Percentiles rank a stretch among this genome's conserved stretches.
Evolutionary conservation across 352 stramenopile genomes (phyloP).

Genomic region (Pythium monospermum): DNA sequence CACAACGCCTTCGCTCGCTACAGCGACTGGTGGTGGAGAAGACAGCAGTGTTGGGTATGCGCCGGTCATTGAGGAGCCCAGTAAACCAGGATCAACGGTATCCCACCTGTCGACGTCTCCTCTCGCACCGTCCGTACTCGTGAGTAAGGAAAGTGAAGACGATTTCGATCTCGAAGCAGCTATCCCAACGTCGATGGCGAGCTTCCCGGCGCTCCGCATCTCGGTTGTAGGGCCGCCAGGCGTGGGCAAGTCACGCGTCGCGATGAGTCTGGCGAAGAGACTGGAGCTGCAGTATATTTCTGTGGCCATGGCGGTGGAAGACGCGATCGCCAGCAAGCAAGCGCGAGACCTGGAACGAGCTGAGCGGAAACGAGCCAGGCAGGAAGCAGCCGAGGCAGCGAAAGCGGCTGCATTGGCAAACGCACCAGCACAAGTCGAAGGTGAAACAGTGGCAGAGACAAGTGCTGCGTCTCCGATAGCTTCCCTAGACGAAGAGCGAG

Average conservation of each 20-base stretch:
- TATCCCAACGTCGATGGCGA: conserved; percentile 25
- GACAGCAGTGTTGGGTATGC: not conserved
- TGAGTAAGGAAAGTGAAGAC: conserved; percentile 28
- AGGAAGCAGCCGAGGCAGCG: not conserved
- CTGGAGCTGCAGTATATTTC: conserved; percentile 51
- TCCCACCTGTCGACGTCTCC: conserved; percentile 1
- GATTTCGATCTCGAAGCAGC: conserved; percentile 43
- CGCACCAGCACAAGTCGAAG: conserved; percentile 3
- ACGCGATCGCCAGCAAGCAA: conserved; percentile 30
- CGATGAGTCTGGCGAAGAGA: conserved; percentile 34
- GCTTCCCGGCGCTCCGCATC: conserved; percentile 41
- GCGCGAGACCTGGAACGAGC: not conserved
- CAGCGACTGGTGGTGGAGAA: no score
- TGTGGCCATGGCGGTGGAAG: conserved; percentile 31
- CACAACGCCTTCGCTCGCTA: not conserved
- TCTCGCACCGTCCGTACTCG: conserved; percentile 7
- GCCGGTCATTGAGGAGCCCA: not conserved
- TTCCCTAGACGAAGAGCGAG: not conserved
- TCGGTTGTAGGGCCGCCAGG: conserved; percentile 54
- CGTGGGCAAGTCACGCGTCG: conserved; percentile 50
- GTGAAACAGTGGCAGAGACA: conserved; percentile 6
- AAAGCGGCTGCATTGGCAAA: not conserved
- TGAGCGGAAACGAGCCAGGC: not conserved
- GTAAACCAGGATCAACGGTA: no score
- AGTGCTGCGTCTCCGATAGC: not conserved